Evolutionary conservation across 2,329 filamentous ascomycete genomes (phyloP).

Genomic region (Chalaropsis ovoidea): DNA sequence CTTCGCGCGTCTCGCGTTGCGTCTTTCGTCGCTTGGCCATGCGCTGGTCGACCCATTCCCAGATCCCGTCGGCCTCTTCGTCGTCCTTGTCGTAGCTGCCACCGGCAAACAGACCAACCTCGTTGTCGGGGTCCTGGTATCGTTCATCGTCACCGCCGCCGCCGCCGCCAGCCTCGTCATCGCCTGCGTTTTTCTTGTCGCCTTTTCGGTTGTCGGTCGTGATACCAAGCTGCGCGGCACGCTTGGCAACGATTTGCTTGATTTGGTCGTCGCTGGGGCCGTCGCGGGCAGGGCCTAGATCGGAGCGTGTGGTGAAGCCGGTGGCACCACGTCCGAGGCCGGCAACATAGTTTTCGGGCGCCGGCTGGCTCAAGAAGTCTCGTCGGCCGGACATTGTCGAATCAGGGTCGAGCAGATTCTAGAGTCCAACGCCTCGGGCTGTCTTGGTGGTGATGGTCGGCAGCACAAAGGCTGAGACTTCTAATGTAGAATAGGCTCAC

Average conservation of each 20-base stretch:
- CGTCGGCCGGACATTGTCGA: conserved; percentile 51
- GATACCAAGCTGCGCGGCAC: conserved; percentile 74
- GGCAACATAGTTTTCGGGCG: conserved; percentile 82
- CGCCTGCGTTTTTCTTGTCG: conserved; percentile 56
- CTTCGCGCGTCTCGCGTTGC: conserved; percentile 90
- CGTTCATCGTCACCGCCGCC: conserved; percentile 56
- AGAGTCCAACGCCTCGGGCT: neutral
- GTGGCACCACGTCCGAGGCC: conserved; percentile 96
- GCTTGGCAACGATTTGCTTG: conserved; percentile 91
- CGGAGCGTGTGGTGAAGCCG: conserved; percentile 93
- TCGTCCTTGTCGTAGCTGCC: conserved; percentile 96
- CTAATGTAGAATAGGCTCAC: conserved; percentile 13
- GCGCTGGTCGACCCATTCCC: conserved; percentile 89
- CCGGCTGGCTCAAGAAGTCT: conserved; percentile 81
- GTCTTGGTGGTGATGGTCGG: neutral
- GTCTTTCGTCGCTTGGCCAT: conserved; percentile 84
- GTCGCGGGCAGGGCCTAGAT: conserved; percentile 88
- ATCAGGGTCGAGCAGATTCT: neutral
- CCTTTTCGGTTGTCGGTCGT: conserved; percentile 57
- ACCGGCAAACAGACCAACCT: conserved; percentile 87
- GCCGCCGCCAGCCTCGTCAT: conserved; percentile 36
- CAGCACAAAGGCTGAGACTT: neutral
- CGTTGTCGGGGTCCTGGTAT: conserved; percentile 94
- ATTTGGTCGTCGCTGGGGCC: conserved; percentile 96
- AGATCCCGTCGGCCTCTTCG: conserved; percentile 93